Conservation (phyloP, 371 early-diverging fungal species). For the Rhizomucor miehei region DNA sequence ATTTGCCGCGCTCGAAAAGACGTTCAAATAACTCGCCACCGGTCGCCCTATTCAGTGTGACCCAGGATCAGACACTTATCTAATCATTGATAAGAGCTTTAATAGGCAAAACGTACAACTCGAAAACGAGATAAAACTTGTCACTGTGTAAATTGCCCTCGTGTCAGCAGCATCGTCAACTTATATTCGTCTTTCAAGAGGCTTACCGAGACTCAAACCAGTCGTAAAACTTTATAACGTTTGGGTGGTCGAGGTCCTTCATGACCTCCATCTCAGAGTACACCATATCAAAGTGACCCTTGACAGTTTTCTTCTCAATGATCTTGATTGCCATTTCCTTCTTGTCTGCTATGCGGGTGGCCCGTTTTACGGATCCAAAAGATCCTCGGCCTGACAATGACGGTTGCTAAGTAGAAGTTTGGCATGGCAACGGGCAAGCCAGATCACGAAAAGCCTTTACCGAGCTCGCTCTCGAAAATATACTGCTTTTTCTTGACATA, state of each 20-base stretch:
- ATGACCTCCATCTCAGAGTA: constrained; percentile 71
- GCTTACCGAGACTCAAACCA: constrained; percentile 68
- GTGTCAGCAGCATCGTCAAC: background rate
- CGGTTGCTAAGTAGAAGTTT: background rate
- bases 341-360: constrained; percentile 52
- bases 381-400: constrained; percentile 62
- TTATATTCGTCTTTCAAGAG: background rate
- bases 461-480: constrained; percentile 57
- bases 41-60: constrained; percentile 47
- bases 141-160: constrained; percentile 34
- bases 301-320: constrained; percentile 67
- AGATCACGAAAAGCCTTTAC: constrained; percentile 21
- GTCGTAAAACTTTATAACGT: constrained; percentile 83
- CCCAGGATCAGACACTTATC: background rate
- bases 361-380: constrained; percentile 72
- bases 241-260: constrained; percentile 70
- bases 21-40: constrained; percentile 93
- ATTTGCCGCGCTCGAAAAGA: constrained; percentile 79
- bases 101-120: constrained; percentile 52
- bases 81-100: no score
- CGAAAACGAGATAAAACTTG: constrained; percentile 89
- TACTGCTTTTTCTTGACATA: constrained; percentile 71
- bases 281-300: constrained; percentile 72
- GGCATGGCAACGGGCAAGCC: background rate
- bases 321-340: constrained; percentile 77